phyloP scores from a whole-genome alignment of 257 asterid genomes.

The Coffea canephora region DNA sequence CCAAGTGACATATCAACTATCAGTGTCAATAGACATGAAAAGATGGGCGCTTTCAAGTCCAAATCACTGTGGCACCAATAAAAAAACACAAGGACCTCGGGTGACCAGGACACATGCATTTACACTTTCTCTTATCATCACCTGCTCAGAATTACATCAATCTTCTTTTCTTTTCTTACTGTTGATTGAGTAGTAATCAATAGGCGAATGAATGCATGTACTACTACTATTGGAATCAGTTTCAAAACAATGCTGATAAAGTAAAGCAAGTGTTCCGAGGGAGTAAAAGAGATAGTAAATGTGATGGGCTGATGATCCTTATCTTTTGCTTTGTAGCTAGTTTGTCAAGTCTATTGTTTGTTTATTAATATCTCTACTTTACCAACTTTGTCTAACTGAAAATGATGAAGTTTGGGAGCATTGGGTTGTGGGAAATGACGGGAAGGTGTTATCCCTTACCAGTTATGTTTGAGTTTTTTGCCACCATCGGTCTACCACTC shows the following conservation, averaged over 20 bases:
- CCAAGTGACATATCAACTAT: constrained; percentile 88
- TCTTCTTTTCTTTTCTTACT: neutral
- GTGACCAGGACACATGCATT: constrained; percentile 25
- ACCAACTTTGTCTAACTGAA: constrained; percentile 43
- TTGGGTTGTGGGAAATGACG: constrained; percentile 45
- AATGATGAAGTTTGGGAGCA: constrained; percentile 43
- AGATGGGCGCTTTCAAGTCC: constrained; percentile 98
- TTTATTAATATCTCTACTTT: constrained; percentile 32
- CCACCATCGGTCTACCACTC: neutral
- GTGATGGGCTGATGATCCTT: constrained; percentile 3
- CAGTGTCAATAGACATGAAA: constrained; percentile 97
- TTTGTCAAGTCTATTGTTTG: constrained; percentile 31
- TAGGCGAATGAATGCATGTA: neutral
- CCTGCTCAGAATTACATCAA: neutral
- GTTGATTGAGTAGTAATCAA: neutral
- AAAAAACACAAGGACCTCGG: constrained; percentile 12
- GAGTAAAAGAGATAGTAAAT: constrained; percentile 3
- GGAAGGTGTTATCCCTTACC: constrained; percentile 10
- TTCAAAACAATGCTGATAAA: neutral
- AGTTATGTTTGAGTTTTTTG: constrained; percentile 23
- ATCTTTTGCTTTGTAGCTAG: constrained; percentile 10
- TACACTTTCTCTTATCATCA: constrained; percentile 5
- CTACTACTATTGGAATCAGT: neutral
- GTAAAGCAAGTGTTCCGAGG: neutral
- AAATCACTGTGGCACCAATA: constrained; percentile 81